Evolutionary conservation across 371 early-diverging fungal genomes (phyloP), one percentile per base, ranked within the genome.

Genomic region (Mucor lusitanicus): DNA sequence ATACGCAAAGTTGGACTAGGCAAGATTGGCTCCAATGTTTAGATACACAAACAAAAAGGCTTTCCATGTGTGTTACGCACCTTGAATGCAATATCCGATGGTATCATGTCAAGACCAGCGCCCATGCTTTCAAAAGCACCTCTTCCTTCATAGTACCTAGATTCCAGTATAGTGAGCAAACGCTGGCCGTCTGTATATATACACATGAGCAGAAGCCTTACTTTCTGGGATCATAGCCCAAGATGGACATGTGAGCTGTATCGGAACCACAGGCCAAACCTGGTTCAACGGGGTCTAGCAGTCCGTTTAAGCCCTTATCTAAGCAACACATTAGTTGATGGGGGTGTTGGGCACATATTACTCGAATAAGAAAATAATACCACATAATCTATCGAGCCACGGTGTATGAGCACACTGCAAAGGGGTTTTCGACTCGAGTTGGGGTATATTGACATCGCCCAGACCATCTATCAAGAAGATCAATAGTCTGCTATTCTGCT

Each of bases 71-170:
- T 19, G n/a, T 3, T 46, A 46, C 46, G 46, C 75, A 85, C 85
- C 66, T 86, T 86, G 55, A 85, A 86, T 3, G 86, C 86, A 71
- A 86, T 85, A 66, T 86, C 86, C 15, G 86, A 85, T 17, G 82
- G 86, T 13, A 71, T 67, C 82, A 85, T 79, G 23, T 77, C 77
- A 33, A 86, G 61, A 2, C 86, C 86, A 25, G 85, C 84, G 7
- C 86, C 86, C 83, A 85, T 82, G 8, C 80, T 75, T 67, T 86
- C 86, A 80, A 85, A 86, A 1, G 86, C 86, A 19, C 86, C 86
- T 63, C 86, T 71, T 40, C 86, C 86, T 42, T 76, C 65, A 62
- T 84, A 84, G 68, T 77, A 72, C 15, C 86, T 85, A 48, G 2
- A 6, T 6, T 19, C 4, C 6, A 12, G 35, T 17, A 50, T 17